Evolutionary conservation across 768 basidiomycete species (phyloP).

Genomic region (Tulasnella sp.): DNA sequence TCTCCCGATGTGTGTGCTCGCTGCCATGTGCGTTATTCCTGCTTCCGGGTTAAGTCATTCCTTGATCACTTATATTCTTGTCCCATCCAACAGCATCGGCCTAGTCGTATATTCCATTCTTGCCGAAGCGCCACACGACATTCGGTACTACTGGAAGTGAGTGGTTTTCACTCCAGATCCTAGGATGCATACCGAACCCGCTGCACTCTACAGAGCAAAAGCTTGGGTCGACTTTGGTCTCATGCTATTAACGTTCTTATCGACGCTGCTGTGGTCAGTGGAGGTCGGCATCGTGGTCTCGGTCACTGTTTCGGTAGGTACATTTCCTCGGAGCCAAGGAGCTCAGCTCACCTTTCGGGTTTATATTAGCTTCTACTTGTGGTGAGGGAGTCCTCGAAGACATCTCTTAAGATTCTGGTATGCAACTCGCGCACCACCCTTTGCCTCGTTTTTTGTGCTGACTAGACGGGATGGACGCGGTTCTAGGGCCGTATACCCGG

Average conservation of each 20-base stretch:
- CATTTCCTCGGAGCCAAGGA: slow-evolving; percentile 46
- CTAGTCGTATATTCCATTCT: slow-evolving; percentile 85
- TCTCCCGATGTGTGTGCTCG: slow-evolving; percentile 87
- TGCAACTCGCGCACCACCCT: slow-evolving; percentile 38
- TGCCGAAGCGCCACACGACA: slow-evolving; percentile 83
- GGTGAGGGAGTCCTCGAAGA: slow-evolving; percentile 83
- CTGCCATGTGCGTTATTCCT: slow-evolving; percentile 67
- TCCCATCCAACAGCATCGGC: slow-evolving; percentile 59
- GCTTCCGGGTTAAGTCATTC: not conserved
- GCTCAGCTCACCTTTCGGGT: slow-evolving; percentile 48
- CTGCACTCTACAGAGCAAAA: slow-evolving; percentile 59
- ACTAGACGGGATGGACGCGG: not conserved
- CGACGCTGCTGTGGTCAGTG: slow-evolving; percentile 87
- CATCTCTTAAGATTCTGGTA: slow-evolving; percentile 89
- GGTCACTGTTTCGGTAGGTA: slow-evolving; percentile 67
- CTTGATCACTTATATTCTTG: not conserved
- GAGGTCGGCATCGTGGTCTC: slow-evolving; percentile 93
- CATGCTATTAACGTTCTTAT: slow-evolving; percentile 84
- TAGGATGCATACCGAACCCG: not conserved
- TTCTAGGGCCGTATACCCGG: slow-evolving; percentile 81
- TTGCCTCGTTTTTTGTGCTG: not conserved
- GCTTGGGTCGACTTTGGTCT: slow-evolving; percentile 91
- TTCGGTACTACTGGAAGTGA: slow-evolving; percentile 81
- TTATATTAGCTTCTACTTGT: slow-evolving; percentile 66
- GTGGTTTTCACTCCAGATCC: slow-evolving; percentile 38